These are phyloP conservation scores for Plasmodium ovale DNA, from an alignment of 169 alveolate genomes.

Conservation along the genomic window DNA sequence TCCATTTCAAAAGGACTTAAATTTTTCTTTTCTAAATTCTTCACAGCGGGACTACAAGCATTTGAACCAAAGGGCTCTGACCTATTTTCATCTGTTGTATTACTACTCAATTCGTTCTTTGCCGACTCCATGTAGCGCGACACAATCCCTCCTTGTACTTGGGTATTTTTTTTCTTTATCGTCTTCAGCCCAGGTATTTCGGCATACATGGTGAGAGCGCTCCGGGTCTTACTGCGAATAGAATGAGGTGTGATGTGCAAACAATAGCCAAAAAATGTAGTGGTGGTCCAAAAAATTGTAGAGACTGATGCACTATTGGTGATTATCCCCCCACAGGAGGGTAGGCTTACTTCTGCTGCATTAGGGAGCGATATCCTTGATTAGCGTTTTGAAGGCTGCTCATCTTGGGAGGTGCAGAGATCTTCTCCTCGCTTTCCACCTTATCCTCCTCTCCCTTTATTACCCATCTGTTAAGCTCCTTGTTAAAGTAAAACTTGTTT, in stretches of 20 bases:
- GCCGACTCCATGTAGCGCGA: constrained; percentile 78
- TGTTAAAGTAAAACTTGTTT: constrained; percentile 88
- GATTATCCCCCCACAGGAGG: too few relatives aligned
- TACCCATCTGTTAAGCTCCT: constrained; percentile 89
- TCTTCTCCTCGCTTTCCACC: constrained; percentile 64
- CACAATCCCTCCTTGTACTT: constrained; percentile 61
- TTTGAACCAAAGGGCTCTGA: constrained; percentile 20
- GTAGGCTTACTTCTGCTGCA: constrained; percentile 73
- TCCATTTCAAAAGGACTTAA: background rate
- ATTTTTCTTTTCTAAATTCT: constrained; percentile 1
- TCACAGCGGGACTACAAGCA: constrained; percentile 1
- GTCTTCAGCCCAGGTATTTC: constrained; percentile 85
- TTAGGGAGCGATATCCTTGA: constrained; percentile 45
- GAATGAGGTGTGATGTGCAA: background rate
- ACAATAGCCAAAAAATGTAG: background rate
- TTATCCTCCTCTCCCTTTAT: constrained; percentile 90
- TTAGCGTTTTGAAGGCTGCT: constrained; percentile 27
- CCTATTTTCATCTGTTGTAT: constrained; percentile 33
- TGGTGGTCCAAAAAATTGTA: too few relatives aligned
- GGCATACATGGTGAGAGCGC: constrained; percentile 81
- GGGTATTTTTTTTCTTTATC: constrained; percentile 48
- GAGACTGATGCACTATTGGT: too few relatives aligned
- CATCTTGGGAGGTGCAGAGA: constrained; percentile 70
- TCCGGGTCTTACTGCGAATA: constrained; percentile 74
- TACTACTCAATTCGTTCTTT: constrained; percentile 52